Base-by-base conservation (phyloP, 2,329 filamentous ascomycete genomes). In the Nigrospora sphaerica region DNA sequence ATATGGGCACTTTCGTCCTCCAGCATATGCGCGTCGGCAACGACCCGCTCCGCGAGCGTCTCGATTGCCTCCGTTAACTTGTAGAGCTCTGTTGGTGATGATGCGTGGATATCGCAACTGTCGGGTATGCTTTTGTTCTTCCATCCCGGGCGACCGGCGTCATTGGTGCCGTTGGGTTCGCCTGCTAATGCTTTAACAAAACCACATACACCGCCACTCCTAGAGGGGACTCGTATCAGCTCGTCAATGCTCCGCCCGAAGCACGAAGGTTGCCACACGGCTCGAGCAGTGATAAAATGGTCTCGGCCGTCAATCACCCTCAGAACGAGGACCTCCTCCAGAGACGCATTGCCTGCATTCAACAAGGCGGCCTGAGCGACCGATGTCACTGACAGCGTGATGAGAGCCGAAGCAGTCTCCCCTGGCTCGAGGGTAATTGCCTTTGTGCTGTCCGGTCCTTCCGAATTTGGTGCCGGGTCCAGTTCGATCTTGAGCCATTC, bases 251-350 rank as follows among this genome's bases (percentile, higher is more conserved):
- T 91, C 34, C 88, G 82, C 0, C 88, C 88, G 42, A 97, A 87
- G 56, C 83, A 87, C 0, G 88, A 89, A 10, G 86, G 86, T 4
- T 85, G 70, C 92, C 93, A 98, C 1, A 68, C 71, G 0, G 80
- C 93, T 19, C 79, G 82, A 0, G 95, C 73, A 0, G 90, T 85
- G 35, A 98, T 80, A 61, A 98, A 98, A 60, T 97, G 87, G 57
- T 98, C 93, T 41, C 90, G 79, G 1, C 95, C 95, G 44, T 85
- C 80, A 12, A 81, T 76, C 6, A 98, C 87, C 1, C 90, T 83
- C 10, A 98, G 74, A 2, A 98, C 85, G 9, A 98, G 72, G 3
- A 98, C 83, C 53, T 97, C 90, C 51, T 97, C 92, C 0, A 98
- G 70, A 9, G 70, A 71, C 4, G 72, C 62, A 2, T 74, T 71